Conservation (phyloP, 2,329 filamentous ascomycete genomes). For the Nemania abortiva region DNA sequence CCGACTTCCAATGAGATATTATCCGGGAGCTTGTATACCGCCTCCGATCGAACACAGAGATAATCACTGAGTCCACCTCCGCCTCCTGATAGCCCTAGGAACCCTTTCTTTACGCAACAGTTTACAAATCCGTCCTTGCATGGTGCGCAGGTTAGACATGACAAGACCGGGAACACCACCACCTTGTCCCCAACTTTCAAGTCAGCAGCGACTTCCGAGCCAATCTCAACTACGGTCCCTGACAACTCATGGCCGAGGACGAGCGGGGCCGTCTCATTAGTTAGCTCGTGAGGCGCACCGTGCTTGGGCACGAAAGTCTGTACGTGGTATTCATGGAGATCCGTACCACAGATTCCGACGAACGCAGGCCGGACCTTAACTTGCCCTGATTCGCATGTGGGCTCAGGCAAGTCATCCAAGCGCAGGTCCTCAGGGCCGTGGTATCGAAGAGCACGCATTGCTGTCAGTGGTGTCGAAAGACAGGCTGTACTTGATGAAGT, state of each 20-base stretch:
- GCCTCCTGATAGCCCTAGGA: slow-evolving; percentile 55
- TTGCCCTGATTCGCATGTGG: slow-evolving; percentile 41
- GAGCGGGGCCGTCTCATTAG: slow-evolving; percentile 67
- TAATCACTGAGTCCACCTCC: slow-evolving; percentile 68
- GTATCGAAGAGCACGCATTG: slow-evolving; percentile 44
- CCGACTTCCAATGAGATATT: slow-evolving; percentile 64
- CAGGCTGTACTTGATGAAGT: background rate
- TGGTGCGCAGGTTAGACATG: slow-evolving; percentile 66
- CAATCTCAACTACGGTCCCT: slow-evolving; percentile 70
- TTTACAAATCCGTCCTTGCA: slow-evolving; percentile 67
- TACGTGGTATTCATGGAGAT: slow-evolving; percentile 52
- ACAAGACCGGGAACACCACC: slow-evolving; percentile 70
- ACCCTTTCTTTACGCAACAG: slow-evolving; percentile 65
- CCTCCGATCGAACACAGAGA: slow-evolving; percentile 63
- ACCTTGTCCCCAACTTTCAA: slow-evolving; percentile 68
- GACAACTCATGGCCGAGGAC: slow-evolving; percentile 75
- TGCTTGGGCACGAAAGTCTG: slow-evolving; percentile 48
- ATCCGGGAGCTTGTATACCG: slow-evolving; percentile 63
- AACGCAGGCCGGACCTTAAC: slow-evolving; percentile 49
- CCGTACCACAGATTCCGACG: slow-evolving; percentile 53
- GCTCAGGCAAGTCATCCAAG: slow-evolving; percentile 40
- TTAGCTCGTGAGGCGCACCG: slow-evolving; percentile 66
- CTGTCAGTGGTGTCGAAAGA: background rate
- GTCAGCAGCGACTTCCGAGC: slow-evolving; percentile 57
- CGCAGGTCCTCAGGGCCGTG: slow-evolving; percentile 42